Conservation (phyloP, 2,329 filamentous ascomycete genomes). For the Akanthomyces lecanii region DNA sequence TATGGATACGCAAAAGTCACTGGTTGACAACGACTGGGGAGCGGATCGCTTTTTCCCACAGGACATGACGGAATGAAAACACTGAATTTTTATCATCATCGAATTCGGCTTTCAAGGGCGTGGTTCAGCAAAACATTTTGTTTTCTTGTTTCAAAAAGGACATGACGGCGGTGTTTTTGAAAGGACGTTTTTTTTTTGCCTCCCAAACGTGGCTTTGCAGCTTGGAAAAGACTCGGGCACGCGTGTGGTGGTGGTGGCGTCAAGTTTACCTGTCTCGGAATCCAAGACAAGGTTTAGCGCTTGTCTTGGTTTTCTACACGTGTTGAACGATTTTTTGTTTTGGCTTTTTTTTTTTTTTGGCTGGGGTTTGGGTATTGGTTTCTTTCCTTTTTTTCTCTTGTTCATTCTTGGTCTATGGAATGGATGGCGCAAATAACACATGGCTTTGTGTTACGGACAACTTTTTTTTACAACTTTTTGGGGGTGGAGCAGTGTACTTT, state of each 20-base stretch:
- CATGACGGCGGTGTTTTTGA: background rate
- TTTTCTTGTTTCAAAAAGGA: background rate
- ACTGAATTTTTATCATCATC: background rate
- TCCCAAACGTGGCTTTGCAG: too few species aligned
- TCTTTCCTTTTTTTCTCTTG: background rate
- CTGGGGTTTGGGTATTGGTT: background rate
- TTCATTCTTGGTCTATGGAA: background rate
- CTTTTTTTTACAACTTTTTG: background rate
- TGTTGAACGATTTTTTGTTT: background rate
- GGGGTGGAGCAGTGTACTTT: slow-evolving; percentile 4
- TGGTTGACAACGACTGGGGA: slow-evolving; percentile 6
- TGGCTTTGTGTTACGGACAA: background rate
- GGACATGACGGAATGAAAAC: slow-evolving; percentile 7
- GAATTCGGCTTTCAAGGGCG: slow-evolving; percentile 3
- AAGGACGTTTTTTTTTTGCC: background rate
- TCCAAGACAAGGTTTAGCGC: background rate
- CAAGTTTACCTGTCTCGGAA: background rate
- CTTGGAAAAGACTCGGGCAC: too few species aligned
- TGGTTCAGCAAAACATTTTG: background rate
- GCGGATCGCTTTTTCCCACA: background rate
- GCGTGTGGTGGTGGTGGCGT: background rate
- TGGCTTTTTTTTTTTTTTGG: background rate
- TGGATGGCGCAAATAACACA: slow-evolving; percentile 8
- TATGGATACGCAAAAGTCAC: slow-evolving; percentile 2
- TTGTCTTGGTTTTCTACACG: background rate